These are phyloP conservation scores for Aspergillus puulaauensis DNA, from an alignment of 2,329 filamentous ascomycete genomes.

Conservation along the genomic window DNA sequence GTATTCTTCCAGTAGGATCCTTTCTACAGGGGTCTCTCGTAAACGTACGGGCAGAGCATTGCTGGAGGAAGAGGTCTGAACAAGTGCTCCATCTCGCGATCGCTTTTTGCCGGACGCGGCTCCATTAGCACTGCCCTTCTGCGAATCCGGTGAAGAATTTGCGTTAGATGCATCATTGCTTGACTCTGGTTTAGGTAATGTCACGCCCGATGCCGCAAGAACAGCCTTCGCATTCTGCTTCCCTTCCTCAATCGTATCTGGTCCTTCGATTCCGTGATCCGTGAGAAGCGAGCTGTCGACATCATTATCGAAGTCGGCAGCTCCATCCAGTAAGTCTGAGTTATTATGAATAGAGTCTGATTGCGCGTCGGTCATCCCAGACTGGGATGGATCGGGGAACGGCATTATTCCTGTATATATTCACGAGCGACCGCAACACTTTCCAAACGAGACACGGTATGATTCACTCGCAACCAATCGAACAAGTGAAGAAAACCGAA, in stretches of 20 bases:
- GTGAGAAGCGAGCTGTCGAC: slow-evolving; percentile 20
- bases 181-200: slow-evolving; percentile 27
- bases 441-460: slow-evolving; percentile 10
- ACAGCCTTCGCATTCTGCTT: slow-evolving; percentile 62
- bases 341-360: slow-evolving; percentile 24
- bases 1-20: slow-evolving; percentile 62
- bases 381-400: slow-evolving; percentile 32
- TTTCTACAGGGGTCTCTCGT: slow-evolving; percentile 46
- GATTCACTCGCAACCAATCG: slow-evolving; percentile 22
- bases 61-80: slow-evolving; percentile 40
- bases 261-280: slow-evolving; percentile 28
- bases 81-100: slow-evolving; percentile 59
- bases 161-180: slow-evolving; percentile 30
- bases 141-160: slow-evolving; percentile 24
- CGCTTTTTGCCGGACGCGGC: slow-evolving; percentile 55
- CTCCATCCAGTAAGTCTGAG: slow-evolving; percentile 23
- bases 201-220: slow-evolving; percentile 52
- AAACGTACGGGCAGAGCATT: slow-evolving; percentile 32
- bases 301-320: slow-evolving; percentile 21
- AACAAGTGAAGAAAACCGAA: slow-evolving; percentile 16
- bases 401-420: slow-evolving; percentile 29
- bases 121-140: slow-evolving; percentile 48
- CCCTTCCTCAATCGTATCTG: slow-evolving; percentile 54
- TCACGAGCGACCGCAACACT: slow-evolving; percentile 4
- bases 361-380: slow-evolving; percentile 25